phyloP scores from a whole-genome alignment of 148 eudicot species.

The Vaccinium macrocarpon region DNA sequence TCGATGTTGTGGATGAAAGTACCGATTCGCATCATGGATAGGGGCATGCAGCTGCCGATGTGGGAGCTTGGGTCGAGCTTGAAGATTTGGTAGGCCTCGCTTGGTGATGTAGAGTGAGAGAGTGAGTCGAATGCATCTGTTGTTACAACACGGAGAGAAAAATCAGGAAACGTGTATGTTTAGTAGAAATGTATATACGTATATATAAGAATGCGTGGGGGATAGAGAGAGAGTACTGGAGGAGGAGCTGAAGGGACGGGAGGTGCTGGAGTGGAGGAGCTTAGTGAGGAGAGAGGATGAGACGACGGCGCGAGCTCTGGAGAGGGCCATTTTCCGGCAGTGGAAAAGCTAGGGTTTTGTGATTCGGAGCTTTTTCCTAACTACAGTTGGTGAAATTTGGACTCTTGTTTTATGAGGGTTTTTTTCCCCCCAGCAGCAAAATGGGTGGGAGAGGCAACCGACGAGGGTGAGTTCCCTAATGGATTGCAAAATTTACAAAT shows the following conservation, averaged over 20 bases:
- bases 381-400: too few species aligned
- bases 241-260: constrained; percentile 27
- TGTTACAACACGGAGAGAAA: not conserved
- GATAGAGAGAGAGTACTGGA: constrained; percentile 6
- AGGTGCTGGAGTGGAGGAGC: constrained; percentile 14
- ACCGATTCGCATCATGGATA: constrained; percentile 76
- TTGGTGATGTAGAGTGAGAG: constrained; percentile 16
- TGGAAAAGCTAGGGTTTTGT: not conserved
- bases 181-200: not conserved
- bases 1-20: constrained; percentile 82
- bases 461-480: too few species aligned
- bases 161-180: not conserved
- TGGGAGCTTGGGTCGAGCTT: constrained; percentile 70
- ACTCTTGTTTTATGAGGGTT: too few species aligned
- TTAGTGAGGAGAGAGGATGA: constrained; percentile 21
- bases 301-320: constrained; percentile 29
- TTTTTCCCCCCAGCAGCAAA: too few species aligned
- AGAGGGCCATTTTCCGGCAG: constrained; percentile 24
- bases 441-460: too few species aligned
- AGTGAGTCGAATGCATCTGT: constrained; percentile 19
- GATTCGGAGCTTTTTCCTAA: too few species aligned
- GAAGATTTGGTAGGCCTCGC: constrained; percentile 41
- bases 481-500: too few species aligned
- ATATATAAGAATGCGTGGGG: not conserved
- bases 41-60: constrained; percentile 72